Evolutionary conservation across 116 monocot species (phyloP), one percentile per base, ranked within the genome.

Genomic region (Posidonia oceanica): DNA sequence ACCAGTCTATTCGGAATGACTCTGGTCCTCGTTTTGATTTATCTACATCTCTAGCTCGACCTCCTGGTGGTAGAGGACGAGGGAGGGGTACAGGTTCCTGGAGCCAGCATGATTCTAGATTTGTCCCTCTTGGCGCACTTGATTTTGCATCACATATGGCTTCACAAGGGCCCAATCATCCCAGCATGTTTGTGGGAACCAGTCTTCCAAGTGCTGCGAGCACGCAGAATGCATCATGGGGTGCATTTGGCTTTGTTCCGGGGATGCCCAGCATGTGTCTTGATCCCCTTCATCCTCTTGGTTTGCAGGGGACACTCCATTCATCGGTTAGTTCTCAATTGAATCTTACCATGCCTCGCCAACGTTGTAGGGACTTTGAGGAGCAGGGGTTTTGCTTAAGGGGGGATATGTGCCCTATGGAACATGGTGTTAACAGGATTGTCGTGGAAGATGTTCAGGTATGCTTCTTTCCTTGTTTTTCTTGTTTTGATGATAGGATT

Each of bases 401-500:
- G 81, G 98, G 98, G 48, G 98, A 98, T 75, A 98, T 98, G 93
- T 98, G 98, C 36, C 98, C 98, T 12, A 98, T 98, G 98, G 98
- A 98, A 69, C 98, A 98, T 84, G 98, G 98, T 64, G 71, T 98
- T 16, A 93, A 98, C 72, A 83, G 98, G 14, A 98, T 98, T 72
- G 98, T 98, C 71, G 90, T 98, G 71, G 98, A 98, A 80, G 98
- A 98, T 86, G 90, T 98, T 75, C 93, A 98, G 90, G 98, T 97
- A 41, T 59, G 61, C 52, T 64, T 66, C 70, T 71, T 23, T 68
- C 21, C 54, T 29, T 22, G 8, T 65, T 5, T 61, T 3, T 61
- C 36, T 48, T 48, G 48, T 7, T 48, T 48, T 48, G 12, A 12
- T 12, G 12, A 7, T 48, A 10, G 7, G 48, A 48, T 48, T 10